These are phyloP conservation scores for Trypanosoma platydactyli DNA, from an alignment of 208 protist species.

Conservation along the genomic window DNA sequence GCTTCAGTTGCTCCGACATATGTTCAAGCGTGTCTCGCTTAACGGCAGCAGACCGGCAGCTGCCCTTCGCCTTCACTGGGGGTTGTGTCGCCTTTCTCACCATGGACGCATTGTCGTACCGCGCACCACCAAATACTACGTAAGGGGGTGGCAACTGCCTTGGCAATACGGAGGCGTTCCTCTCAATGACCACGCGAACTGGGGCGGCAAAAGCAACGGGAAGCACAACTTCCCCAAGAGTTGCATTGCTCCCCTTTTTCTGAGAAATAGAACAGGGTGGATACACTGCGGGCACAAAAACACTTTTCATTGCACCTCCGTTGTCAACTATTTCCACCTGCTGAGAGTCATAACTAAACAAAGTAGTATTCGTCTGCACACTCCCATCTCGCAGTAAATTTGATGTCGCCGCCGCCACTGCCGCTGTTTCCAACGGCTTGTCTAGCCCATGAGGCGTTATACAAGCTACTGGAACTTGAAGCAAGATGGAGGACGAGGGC, in stretches of 20 bases:
- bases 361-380: neutral
- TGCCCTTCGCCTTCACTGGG: neutral
- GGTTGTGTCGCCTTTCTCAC: conserved; percentile 1
- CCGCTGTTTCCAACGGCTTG: neutral
- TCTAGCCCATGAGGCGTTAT: neutral
- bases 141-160: conserved; percentile 53
- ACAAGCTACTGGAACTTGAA: neutral
- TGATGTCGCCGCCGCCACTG: neutral
- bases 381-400: neutral
- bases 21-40: conserved; percentile 47
- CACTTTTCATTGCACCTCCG: neutral
- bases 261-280: neutral
- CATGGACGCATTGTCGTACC: conserved; percentile 47
- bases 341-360: neutral
- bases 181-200: conserved; percentile 27
- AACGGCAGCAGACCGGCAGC: conserved; percentile 20
- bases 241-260: conserved; percentile 23
- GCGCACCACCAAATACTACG: conserved; percentile 79
- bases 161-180: conserved; percentile 28
- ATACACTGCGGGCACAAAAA: neutral
- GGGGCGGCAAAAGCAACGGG: conserved; percentile 30
- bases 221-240: conserved; percentile 25
- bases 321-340: neutral
- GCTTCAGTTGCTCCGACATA: conserved; percentile 69
- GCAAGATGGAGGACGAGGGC: conserved; percentile 5